Conservation (phyloP, 2,329 filamentous ascomycete genomes). For the Rosellinia necatrix region DNA sequence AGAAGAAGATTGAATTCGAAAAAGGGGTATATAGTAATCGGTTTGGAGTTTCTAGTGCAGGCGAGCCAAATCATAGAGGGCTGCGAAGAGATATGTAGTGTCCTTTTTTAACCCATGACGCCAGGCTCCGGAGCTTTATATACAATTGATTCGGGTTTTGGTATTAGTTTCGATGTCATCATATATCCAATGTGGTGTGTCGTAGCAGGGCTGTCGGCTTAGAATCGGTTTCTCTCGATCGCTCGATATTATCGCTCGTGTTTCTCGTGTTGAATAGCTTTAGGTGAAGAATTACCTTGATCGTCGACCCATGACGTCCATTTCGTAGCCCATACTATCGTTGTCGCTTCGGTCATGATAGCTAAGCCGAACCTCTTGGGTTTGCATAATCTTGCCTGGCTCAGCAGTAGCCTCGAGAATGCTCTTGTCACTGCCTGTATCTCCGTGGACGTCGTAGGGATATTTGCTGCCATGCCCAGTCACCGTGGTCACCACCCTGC, state of each 20-base stretch:
- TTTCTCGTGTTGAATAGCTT: background rate
- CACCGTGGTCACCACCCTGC: slow-evolving; percentile 29
- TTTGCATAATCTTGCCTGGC: slow-evolving; percentile 30
- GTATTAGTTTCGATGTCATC: slow-evolving; percentile 1
- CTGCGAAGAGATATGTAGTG: background rate
- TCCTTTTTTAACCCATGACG: slow-evolving; percentile 1
- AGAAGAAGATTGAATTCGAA: too few species aligned
- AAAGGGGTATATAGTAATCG: background rate
- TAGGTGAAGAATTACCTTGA: background rate
- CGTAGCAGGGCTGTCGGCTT: background rate
- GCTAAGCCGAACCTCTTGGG: slow-evolving; percentile 31
- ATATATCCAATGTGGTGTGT: background rate
- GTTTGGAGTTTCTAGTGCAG: background rate
- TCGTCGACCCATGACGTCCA: slow-evolving; percentile 24
- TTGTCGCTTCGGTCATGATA: slow-evolving; percentile 34
- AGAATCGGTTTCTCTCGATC: too few species aligned
- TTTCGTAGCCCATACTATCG: slow-evolving; percentile 31
- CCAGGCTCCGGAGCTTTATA: slow-evolving; percentile 7
- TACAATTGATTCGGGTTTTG: background rate
- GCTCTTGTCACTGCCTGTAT: slow-evolving; percentile 31
- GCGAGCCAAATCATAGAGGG: background rate
- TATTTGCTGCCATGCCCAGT: slow-evolving; percentile 22
- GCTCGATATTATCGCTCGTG: background rate
- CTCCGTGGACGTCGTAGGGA: slow-evolving; percentile 19
- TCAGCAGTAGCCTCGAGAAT: slow-evolving; percentile 26